These are phyloP conservation scores for Aspergillus intermedius DNA, from an alignment of 2,329 filamentous ascomycete species.

Conservation along the genomic window DNA sequence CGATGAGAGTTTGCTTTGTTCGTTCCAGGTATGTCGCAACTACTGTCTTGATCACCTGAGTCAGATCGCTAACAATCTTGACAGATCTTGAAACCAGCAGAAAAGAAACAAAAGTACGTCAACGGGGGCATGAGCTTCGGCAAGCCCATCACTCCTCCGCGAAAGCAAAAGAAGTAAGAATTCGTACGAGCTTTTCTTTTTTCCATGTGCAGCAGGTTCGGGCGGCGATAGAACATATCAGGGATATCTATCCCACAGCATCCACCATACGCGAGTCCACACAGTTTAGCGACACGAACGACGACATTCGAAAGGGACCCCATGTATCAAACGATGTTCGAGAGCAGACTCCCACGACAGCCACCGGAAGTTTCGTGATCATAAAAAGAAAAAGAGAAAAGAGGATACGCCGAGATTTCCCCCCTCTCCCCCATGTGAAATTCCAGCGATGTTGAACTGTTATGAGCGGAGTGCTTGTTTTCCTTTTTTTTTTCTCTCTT, in stretches of 20 bases:
- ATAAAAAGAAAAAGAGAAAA: not conserved
- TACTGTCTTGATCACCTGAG: not conserved
- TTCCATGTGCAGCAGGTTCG: slow-evolving; percentile 78
- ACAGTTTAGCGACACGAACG: slow-evolving; percentile 13
- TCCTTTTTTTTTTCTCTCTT: slow-evolving; percentile 10
- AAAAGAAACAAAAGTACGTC: slow-evolving; percentile 99
- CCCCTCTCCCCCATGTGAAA: slow-evolving; percentile 14
- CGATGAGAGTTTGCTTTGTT: slow-evolving; percentile 95
- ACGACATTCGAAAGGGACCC: slow-evolving; percentile 8
- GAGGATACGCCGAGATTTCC: slow-evolving; percentile 9
- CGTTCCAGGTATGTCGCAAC: slow-evolving; percentile 71
- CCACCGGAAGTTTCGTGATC: slow-evolving; percentile 12
- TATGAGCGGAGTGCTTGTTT: slow-evolving; percentile 15
- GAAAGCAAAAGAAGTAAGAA: slow-evolving; percentile 65
- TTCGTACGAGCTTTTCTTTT: slow-evolving; percentile 58
- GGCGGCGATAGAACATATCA: slow-evolving; percentile 67
- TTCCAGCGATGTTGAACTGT: slow-evolving; percentile 13
- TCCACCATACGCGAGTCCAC: slow-evolving; percentile 6
- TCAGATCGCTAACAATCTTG: not conserved
- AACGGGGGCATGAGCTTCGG: slow-evolving; percentile 64
- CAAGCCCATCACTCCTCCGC: slow-evolving; percentile 63
- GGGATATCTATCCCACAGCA: slow-evolving; percentile 16
- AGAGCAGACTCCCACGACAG: slow-evolving; percentile 4
- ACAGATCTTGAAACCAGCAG: slow-evolving; percentile 96
- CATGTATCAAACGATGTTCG: not conserved